Percentiles rank a stretch among this genome's conserved stretches.
These are phyloP conservation scores for Pinus tabuliformis DNA, from an alignment of 75 land plant genomes.

Conservation along the genomic window DNA sequence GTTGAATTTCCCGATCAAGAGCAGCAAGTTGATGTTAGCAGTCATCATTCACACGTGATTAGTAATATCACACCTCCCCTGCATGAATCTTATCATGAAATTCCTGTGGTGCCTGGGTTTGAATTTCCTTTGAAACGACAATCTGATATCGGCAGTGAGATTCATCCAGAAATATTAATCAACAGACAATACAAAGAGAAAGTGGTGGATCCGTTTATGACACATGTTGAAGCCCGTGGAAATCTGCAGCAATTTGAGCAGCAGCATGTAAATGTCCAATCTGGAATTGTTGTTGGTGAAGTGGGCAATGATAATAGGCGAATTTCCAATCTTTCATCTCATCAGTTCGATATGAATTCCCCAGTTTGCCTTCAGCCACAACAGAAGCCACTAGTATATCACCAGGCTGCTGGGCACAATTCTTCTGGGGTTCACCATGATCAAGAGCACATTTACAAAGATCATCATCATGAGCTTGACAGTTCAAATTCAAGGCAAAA, in stretches of 20 bases:
- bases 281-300: not conserved
- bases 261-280: not conserved
- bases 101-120: not conserved
- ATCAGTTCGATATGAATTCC: not conserved
- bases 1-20: no score
- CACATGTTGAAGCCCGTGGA: conserved; percentile 2
- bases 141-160: conserved; percentile 1
- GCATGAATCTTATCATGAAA: conserved; percentile 1
- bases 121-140: conserved; percentile 7
- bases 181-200: not conserved
- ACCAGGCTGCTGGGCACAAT: conserved; percentile 3
- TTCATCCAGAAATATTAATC: not conserved
- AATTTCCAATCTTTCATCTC: not conserved
- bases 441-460: not conserved
- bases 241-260: not conserved
- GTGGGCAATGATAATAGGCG: not conserved
- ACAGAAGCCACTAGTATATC: not conserved
- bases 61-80: not conserved
- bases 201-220: not conserved
- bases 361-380: conserved; percentile 1
- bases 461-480: conserved; percentile 1
- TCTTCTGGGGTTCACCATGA: conserved; percentile 2
- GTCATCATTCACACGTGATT: not conserved
- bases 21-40: not conserved
- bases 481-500: not conserved